Conservation (phyloP, 2,329 filamentous ascomycete genomes). For the Ophiostoma himal-ulmi region DNA sequence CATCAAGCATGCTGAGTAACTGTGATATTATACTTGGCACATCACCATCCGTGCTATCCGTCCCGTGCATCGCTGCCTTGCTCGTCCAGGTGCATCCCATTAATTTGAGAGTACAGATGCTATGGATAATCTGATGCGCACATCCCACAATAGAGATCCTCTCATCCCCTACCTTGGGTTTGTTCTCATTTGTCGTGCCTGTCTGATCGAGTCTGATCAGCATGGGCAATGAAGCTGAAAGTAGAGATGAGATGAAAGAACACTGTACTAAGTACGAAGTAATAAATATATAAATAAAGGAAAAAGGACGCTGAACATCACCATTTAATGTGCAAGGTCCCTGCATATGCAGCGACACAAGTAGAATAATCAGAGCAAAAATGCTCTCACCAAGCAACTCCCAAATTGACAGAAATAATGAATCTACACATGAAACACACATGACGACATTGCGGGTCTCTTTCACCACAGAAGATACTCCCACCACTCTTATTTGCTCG, state of each 20-base stretch:
- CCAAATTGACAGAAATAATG: too few species aligned
- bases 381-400: too few species aligned
- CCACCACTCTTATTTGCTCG: neutral
- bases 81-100: neutral
- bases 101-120: neutral
- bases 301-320: neutral
- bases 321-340: slow-evolving; percentile 4
- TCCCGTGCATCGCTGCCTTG: neutral
- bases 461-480: neutral
- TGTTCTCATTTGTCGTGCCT: neutral
- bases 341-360: neutral
- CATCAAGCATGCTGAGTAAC: neutral
- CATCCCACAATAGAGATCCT: neutral
- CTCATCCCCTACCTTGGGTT: neutral
- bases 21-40: neutral
- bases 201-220: neutral
- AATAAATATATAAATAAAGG: too few species aligned
- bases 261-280: neutral
- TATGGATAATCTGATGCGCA: neutral
- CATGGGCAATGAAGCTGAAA: neutral
- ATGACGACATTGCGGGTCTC: slow-evolving; percentile 6
- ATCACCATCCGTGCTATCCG: neutral
- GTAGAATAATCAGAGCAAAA: neutral
- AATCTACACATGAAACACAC: slow-evolving; percentile 1
- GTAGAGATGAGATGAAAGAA: neutral